Evolutionary conservation across 768 basidiomycete species (phyloP).

Genomic region (Macrocybe gigantea): DNA sequence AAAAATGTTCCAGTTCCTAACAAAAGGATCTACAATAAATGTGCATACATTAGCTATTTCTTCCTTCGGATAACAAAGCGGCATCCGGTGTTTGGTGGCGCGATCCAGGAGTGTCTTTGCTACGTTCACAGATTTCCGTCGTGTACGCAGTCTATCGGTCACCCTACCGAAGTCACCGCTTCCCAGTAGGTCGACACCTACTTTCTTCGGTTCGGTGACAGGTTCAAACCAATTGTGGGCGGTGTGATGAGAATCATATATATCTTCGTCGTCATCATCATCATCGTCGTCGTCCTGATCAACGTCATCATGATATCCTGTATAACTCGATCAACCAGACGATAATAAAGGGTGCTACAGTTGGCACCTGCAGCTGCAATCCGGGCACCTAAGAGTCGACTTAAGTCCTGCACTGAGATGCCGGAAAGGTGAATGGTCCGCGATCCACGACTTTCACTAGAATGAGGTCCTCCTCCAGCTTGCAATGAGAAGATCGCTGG

Average conservation of each 20-base stretch:
- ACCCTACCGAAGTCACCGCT: slow-evolving; percentile 80
- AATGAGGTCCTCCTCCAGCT: slow-evolving; percentile 13
- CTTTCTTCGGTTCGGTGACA: slow-evolving; percentile 53
- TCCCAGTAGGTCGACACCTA: slow-evolving; percentile 59
- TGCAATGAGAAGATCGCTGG: slow-evolving; percentile 29
- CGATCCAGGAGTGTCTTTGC: slow-evolving; percentile 42
- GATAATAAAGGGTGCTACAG: neutral
- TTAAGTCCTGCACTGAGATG: slow-evolving; percentile 25
- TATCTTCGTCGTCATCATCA: slow-evolving; percentile 32
- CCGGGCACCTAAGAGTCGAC: slow-evolving; percentile 18
- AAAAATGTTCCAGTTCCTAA: slow-evolving; percentile 1
- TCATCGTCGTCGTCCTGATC: slow-evolving; percentile 27
- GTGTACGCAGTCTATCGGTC: slow-evolving; percentile 39
- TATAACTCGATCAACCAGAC: neutral
- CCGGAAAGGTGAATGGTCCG: slow-evolving; percentile 18
- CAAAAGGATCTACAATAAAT: neutral
- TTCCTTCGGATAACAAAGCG: slow-evolving; percentile 33
- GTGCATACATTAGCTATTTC: slow-evolving; percentile 45
- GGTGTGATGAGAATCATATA: slow-evolving; percentile 20
- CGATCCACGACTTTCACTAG: slow-evolving; percentile 1
- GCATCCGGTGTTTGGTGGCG: slow-evolving; percentile 24
- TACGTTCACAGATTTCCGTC: slow-evolving; percentile 39
- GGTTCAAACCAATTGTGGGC: slow-evolving; percentile 22
- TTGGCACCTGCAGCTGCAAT: neutral
- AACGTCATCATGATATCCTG: slow-evolving; percentile 10